Percentiles rank a stretch among this genome's conserved stretches.
These are phyloP conservation scores for Coelastrella sp. DNA, from an alignment of 139 green algal species.

Conservation along the genomic window DNA sequence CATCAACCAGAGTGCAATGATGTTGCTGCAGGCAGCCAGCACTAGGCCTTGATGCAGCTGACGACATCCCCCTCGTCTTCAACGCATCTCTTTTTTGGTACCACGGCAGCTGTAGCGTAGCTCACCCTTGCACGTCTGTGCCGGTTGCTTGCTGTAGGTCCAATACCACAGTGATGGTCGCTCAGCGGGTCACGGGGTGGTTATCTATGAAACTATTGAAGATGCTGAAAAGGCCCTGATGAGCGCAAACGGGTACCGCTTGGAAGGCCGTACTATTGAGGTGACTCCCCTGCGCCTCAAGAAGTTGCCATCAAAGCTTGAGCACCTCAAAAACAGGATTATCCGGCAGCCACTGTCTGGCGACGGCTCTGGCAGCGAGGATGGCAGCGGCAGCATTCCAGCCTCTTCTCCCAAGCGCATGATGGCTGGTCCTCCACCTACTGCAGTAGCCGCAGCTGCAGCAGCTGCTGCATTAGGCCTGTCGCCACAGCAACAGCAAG, in stretches of 20 bases:
- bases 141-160: neutral
- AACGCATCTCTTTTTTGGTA: too few species aligned
- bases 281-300: conserved; percentile 55
- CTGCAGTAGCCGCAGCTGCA: neutral
- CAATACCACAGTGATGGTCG: conserved; percentile 55
- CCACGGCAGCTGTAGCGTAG: neutral
- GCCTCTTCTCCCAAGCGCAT: conserved; percentile 38
- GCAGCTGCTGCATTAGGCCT: neutral
- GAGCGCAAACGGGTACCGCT: conserved; percentile 44
- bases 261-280: conserved; percentile 53
- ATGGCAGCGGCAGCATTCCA: conserved; percentile 40
- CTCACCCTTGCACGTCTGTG: neutral
- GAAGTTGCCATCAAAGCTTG: conserved; percentile 54
- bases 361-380: conserved; percentile 32
- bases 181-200: conserved; percentile 43
- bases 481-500: conserved; percentile 33
- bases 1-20: too few species aligned
- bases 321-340: conserved; percentile 55
- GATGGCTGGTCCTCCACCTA: neutral
- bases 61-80: too few species aligned
- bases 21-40: too few species aligned
- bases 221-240: conserved; percentile 47
- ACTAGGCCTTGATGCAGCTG: too few species aligned
- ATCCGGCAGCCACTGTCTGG: conserved; percentile 40
- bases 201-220: conserved; percentile 53